Conservation (phyloP, 768 basidiomycete genomes). For the Megacollybia marginata region DNA sequence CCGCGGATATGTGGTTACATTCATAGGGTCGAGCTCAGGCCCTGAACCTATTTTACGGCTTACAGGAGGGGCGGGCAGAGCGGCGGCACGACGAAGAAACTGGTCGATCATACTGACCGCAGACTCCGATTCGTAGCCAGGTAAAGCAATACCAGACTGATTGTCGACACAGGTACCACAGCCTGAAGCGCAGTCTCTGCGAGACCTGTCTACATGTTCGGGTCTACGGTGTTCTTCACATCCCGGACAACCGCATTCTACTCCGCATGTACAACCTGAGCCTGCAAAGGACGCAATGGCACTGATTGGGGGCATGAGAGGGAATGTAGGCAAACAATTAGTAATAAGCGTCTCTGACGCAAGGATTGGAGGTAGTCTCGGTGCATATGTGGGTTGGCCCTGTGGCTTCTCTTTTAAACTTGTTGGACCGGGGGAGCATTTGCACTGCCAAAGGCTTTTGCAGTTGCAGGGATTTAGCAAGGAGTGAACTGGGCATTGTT, state of each 20-base stretch:
- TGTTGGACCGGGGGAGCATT: slow-evolving; percentile 22
- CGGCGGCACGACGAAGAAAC: slow-evolving; percentile 64
- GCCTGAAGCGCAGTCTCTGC: slow-evolving; percentile 39
- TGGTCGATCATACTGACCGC: slow-evolving; percentile 39
- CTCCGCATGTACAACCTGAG: slow-evolving; percentile 67
- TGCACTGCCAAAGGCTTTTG: slow-evolving; percentile 46
- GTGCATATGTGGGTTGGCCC: slow-evolving; percentile 16
- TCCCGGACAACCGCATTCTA: slow-evolving; percentile 64
- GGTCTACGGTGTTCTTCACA: slow-evolving; percentile 63
- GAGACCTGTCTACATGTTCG: slow-evolving; percentile 37
- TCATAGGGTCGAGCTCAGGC: slow-evolving; percentile 42
- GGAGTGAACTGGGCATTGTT: slow-evolving; percentile 38
- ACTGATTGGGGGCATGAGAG: slow-evolving; percentile 54
- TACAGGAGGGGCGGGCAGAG: slow-evolving; percentile 52
- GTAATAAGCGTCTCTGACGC: slow-evolving; percentile 17
- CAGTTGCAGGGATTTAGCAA: slow-evolving; percentile 63
- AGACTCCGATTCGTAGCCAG: slow-evolving; percentile 10
- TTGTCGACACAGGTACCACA: slow-evolving; percentile 62
- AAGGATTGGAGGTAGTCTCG: slow-evolving; percentile 45
- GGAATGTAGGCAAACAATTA: slow-evolving; percentile 35
- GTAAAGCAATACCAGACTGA: slow-evolving; percentile 35
- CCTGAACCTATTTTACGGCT: slow-evolving; percentile 13
- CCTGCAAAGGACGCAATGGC: slow-evolving; percentile 52
- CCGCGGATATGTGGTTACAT: slow-evolving; percentile 40
- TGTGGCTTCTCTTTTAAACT: slow-evolving; percentile 3